phyloP scores from a whole-genome alignment of 208 protist species.

The Tritrichomonas foetus region DNA sequence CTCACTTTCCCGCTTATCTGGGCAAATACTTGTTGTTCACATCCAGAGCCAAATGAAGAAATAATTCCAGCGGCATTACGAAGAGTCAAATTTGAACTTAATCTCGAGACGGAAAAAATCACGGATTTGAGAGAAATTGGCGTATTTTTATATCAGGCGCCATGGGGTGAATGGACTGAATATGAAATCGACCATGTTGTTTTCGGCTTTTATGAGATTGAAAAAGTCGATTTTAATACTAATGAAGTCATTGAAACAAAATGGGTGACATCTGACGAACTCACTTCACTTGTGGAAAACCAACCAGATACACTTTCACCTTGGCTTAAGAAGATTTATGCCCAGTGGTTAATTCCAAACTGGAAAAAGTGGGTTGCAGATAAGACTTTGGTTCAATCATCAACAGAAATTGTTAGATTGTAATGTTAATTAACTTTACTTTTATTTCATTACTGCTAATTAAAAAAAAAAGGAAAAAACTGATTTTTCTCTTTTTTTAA shows the following conservation, averaged over 20 bases:
- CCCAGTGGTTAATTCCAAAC: background rate
- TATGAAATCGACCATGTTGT: conserved; percentile 37
- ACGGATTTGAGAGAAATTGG: background rate
- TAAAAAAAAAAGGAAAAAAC: too few species aligned
- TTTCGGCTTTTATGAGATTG: background rate
- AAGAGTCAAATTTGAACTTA: background rate
- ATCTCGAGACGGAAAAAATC: background rate
- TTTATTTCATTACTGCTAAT: too few species aligned
- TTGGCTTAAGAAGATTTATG: background rate
- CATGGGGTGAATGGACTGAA: background rate
- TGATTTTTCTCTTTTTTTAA: too few species aligned
- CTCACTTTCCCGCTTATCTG: background rate
- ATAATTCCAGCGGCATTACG: background rate
- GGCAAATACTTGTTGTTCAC: conserved; percentile 35
- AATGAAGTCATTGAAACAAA: background rate
- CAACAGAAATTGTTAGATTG: too few species aligned
- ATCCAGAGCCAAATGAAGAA: conserved; percentile 36
- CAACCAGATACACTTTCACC: background rate
- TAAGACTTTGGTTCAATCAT: background rate
- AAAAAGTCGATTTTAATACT: background rate
- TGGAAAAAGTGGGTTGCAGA: background rate
- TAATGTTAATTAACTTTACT: too few species aligned
- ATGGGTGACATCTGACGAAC: background rate
- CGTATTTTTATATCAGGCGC: background rate
- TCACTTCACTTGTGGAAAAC: background rate